Conservation (phyloP, 2,329 filamentous ascomycete genomes). For the Verticillium isaacii region DNA sequence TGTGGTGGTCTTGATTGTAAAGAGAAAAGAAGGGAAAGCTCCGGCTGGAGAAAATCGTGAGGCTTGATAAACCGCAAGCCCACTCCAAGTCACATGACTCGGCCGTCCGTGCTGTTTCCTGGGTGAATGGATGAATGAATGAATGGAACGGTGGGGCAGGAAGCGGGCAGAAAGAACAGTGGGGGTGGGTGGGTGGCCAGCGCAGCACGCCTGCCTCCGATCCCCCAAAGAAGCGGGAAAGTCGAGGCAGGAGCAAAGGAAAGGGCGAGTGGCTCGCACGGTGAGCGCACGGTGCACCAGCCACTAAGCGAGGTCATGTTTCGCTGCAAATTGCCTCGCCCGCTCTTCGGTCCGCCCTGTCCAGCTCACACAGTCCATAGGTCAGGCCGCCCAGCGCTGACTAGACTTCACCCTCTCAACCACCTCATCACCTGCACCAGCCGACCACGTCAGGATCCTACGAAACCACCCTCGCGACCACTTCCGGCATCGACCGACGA, state of each 20-base stretch:
- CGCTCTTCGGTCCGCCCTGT: constrained; percentile 13
- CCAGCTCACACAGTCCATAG: constrained; percentile 6
- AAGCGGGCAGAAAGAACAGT: neutral
- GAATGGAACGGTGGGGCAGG: neutral
- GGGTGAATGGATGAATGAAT: neutral
- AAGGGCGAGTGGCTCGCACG: neutral
- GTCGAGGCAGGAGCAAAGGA: neutral
- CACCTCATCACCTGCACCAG: constrained; percentile 1
- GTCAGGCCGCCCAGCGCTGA: constrained; percentile 9
- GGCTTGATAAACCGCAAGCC: neutral
- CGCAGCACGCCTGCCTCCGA: constrained; percentile 1
- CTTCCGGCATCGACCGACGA: neutral
- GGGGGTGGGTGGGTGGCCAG: neutral
- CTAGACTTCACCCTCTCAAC: constrained; percentile 14
- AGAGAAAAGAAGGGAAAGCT: constrained; percentile 22
- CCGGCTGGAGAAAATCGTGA: constrained; percentile 1
- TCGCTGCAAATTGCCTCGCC: constrained; percentile 13
- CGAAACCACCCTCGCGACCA: neutral
- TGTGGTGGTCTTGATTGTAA: constrained; percentile 36
- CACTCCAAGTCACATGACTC: constrained; percentile 1
- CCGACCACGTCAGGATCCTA: neutral
- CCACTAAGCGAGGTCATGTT: constrained; percentile 3
- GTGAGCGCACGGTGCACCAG: neutral
- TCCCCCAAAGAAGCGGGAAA: constrained; percentile 6
- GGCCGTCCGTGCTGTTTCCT: constrained; percentile 1